Percentiles rank a stretch among this genome's conserved stretches.
phyloP scores from a whole-genome alignment of 208 protist genomes.

The Acanthamoeba triangularis region DNA sequence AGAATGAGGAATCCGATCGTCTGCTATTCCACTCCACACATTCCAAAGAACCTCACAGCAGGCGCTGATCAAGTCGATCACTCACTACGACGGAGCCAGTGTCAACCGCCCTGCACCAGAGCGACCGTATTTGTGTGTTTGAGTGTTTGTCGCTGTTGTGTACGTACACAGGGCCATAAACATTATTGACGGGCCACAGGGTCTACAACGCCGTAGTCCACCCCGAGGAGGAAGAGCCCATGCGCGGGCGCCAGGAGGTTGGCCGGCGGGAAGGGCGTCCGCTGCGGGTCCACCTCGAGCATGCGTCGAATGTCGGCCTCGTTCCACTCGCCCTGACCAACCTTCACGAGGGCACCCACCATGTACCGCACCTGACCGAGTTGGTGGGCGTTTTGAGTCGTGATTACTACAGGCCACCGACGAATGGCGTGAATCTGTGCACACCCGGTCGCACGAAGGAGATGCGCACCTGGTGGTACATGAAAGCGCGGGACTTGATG shows the following conservation, averaged over 20 bases:
- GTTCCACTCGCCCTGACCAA: not conserved
- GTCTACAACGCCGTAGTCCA: not conserved
- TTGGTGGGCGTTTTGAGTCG: not conserved
- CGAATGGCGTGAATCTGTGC: not conserved
- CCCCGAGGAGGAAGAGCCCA: not conserved
- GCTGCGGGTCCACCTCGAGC: slow-evolving; percentile 14
- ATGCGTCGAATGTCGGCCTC: slow-evolving; percentile 34
- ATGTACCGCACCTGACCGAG: slow-evolving; percentile 47
- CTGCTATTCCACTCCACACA: not conserved
- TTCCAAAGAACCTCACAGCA: too few species aligned
- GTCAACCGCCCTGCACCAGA: too few species aligned
- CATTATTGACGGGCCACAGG: too few species aligned
- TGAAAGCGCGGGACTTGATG: slow-evolving; percentile 12
- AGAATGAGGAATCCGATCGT: not conserved
- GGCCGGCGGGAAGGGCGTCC: slow-evolving; percentile 24
- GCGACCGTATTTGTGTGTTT: too few species aligned
- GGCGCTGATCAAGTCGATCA: too few species aligned
- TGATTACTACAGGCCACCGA: not conserved
- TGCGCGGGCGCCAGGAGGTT: slow-evolving; percentile 30
- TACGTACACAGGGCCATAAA: too few species aligned
- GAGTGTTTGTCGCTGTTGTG: too few species aligned
- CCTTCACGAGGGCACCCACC: slow-evolving; percentile 69
- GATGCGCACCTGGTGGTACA: slow-evolving; percentile 47
- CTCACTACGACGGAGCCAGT: too few species aligned
- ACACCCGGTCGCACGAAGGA: not conserved